These are phyloP conservation scores for Trichoderma pleuroti DNA, from an alignment of 2,329 filamentous ascomycete species.

Conservation along the genomic window DNA sequence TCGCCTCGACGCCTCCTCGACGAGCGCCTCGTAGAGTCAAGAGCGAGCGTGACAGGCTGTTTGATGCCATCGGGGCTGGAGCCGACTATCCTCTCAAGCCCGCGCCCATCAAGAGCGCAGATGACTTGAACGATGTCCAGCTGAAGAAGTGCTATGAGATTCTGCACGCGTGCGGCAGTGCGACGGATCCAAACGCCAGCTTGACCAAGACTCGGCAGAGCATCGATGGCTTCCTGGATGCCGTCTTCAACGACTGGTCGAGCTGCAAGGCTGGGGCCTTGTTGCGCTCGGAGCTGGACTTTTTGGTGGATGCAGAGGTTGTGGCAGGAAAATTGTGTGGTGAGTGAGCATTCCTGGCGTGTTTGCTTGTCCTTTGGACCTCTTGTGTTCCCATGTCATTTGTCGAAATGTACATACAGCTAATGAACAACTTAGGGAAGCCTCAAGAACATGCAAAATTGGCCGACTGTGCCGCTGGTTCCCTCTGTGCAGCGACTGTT, in stretches of 20 bases:
- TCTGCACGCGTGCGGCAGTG: slow-evolving; percentile 31
- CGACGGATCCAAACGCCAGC: slow-evolving; percentile 27
- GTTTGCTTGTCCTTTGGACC: fast-evolving
- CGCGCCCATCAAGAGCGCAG: slow-evolving; percentile 24
- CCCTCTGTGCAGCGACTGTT: slow-evolving; percentile 23
- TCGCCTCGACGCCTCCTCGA: slow-evolving; percentile 18
- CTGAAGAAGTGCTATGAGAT: slow-evolving; percentile 33
- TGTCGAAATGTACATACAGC: neutral
- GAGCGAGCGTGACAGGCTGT: slow-evolving; percentile 25
- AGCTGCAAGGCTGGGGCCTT: slow-evolving; percentile 17
- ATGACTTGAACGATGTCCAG: slow-evolving; percentile 29
- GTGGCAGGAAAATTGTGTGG: slow-evolving; percentile 30
- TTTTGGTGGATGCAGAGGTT: slow-evolving; percentile 29
- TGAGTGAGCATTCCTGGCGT: slow-evolving; percentile 20
- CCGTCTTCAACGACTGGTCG: slow-evolving; percentile 31
- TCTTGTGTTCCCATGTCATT: neutral
- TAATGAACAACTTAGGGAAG: neutral
- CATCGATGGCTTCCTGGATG: slow-evolving; percentile 33
- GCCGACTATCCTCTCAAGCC: slow-evolving; percentile 21
- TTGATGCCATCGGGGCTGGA: slow-evolving; percentile 26
- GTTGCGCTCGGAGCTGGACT: slow-evolving; percentile 29
- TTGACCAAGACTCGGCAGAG: slow-evolving; percentile 28
- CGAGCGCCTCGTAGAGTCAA: neutral
- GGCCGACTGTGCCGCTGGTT: slow-evolving; percentile 21
- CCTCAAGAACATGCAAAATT: slow-evolving; percentile 8